Percentiles rank a stretch among this genome's conserved stretches.
Evolutionary conservation across 768 basidiomycete species (phyloP).

Genomic region (Suillus subaureus): DNA sequence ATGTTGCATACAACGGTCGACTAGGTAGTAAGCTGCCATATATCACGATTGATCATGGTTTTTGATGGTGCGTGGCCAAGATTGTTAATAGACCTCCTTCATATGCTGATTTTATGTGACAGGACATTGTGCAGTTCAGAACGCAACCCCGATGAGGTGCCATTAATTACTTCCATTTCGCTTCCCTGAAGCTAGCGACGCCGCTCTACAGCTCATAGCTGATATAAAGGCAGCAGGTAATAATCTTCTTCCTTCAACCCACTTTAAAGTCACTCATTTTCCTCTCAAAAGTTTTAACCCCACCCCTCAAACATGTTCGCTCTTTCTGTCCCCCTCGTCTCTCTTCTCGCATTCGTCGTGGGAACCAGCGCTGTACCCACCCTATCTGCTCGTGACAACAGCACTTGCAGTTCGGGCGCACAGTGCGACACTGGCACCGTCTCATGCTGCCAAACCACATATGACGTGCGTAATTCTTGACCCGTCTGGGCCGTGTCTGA

Average conservation of each 20-base stretch:
- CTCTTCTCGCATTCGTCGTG: constrained; percentile 7
- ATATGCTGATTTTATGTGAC: neutral
- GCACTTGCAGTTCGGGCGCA: constrained; percentile 3
- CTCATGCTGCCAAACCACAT: constrained; percentile 34
- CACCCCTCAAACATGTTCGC: neutral
- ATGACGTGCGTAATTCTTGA: constrained; percentile 11
- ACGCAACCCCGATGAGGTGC: neutral
- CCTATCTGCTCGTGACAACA: constrained; percentile 9
- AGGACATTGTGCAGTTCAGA: neutral
- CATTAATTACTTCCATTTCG: neutral
- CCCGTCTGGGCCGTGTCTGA: neutral
- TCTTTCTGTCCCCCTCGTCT: constrained; percentile 1
- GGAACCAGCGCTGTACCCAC: constrained; percentile 3
- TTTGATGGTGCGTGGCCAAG: neutral
- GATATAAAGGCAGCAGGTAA: neutral
- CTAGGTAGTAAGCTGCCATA: neutral
- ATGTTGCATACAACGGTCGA: neutral
- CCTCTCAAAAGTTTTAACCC: neutral
- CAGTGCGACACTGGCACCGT: constrained; percentile 33
- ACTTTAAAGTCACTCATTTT: constrained; percentile 3
- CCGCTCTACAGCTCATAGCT: neutral
- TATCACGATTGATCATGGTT: no score
- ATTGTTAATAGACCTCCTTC: neutral
- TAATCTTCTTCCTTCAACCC: neutral
- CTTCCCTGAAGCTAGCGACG: neutral